These are phyloP conservation scores for Solanum etuberosum DNA, from an alignment of 257 asterid genomes.

Conservation along the genomic window DNA sequence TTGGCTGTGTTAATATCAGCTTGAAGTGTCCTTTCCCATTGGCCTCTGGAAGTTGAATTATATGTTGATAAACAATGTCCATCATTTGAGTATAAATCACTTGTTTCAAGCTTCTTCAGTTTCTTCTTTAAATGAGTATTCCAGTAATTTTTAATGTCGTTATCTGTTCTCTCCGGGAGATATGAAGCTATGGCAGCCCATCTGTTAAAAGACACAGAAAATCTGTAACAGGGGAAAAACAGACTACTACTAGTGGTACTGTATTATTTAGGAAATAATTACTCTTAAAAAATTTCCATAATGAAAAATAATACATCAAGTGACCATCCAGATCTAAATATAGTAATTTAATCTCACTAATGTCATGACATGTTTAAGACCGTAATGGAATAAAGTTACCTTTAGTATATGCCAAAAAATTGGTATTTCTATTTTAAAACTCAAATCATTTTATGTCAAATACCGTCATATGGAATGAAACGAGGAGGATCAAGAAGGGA, in stretches of 20 bases:
- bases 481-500: neutral
- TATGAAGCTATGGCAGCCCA: constrained; percentile 99
- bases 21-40: constrained; percentile 83
- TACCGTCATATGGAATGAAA: neutral
- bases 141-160: constrained; percentile 92
- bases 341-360: neutral
- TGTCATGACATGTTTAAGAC: neutral
- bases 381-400: neutral
- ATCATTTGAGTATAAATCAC: neutral
- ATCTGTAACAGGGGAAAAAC: neutral
- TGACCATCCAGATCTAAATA: neutral
- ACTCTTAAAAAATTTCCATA: neutral
- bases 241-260: neutral
- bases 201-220: constrained; percentile 13
- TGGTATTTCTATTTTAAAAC: neutral
- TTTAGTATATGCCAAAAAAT: neutral
- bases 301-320: neutral
- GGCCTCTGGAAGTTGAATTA: constrained; percentile 50
- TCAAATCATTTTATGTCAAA: neutral
- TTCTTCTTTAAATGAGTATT: constrained; percentile 88
- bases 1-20: constrained; percentile 72
- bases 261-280: neutral
- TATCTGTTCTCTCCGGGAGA: constrained; percentile 92
- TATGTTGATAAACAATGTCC: constrained; percentile 7
- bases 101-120: constrained; percentile 35